These are phyloP conservation scores for Xylaria scruposa DNA, from an alignment of 495 filamentous ascomycete genomes.

Conservation along the genomic window DNA sequence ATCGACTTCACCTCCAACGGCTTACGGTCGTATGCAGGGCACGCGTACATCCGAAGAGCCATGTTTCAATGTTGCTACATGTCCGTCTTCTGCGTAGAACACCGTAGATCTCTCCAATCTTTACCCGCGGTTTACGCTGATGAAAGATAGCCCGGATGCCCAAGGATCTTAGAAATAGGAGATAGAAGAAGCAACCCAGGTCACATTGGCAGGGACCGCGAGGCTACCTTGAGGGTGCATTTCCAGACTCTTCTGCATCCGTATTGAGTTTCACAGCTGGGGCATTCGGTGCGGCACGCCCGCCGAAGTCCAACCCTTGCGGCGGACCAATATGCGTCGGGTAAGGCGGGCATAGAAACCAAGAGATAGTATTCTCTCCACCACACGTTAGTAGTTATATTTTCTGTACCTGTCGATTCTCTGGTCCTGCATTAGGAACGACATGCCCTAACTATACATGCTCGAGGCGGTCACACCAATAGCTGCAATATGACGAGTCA, in stretches of 20 bases:
- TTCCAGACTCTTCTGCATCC: background rate
- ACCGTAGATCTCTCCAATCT: conserved; percentile 2
- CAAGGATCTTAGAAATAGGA: background rate
- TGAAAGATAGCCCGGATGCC: background rate
- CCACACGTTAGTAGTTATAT: background rate
- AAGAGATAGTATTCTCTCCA: background rate
- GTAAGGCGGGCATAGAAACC: background rate
- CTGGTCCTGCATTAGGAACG: background rate
- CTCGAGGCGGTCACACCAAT: background rate
- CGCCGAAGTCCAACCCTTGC: background rate
- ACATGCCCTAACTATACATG: background rate
- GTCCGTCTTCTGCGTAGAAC: background rate
- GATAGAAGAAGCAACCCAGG: background rate
- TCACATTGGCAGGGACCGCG: background rate
- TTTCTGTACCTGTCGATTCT: background rate
- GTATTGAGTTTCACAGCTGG: background rate
- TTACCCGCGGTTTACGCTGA: conserved; percentile 11
- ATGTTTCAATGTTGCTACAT: conserved; percentile 14
- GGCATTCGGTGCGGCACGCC: background rate
- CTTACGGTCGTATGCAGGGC: conserved; percentile 2
- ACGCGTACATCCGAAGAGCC: background rate
- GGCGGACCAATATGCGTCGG: background rate
- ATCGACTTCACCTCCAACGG: conserved; percentile 9
- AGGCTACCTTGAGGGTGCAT: background rate
- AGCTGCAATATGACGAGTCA: background rate